Evolutionary conservation across 2,329 filamentous ascomycete genomes (phyloP).

Genomic region (Emmonsiellopsis sp.): DNA sequence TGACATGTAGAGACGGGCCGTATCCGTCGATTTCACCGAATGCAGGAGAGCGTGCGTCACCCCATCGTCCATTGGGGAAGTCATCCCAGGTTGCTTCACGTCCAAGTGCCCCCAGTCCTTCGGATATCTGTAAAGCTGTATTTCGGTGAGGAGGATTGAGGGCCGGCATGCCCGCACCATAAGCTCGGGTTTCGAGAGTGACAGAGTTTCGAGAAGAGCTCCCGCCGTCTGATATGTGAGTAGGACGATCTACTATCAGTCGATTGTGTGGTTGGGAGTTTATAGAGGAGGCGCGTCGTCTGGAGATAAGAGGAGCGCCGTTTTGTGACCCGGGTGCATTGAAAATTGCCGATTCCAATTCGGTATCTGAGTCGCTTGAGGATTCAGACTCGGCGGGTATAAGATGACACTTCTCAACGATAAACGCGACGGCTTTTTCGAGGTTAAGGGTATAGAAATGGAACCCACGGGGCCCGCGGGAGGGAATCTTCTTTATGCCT

Average conservation of each 20-base stretch:
- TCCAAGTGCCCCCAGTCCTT: slow-evolving; percentile 81
- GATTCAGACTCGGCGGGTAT: slow-evolving; percentile 50
- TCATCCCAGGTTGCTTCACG: slow-evolving; percentile 98
- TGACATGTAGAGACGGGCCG: slow-evolving; percentile 88
- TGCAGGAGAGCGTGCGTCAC: slow-evolving; percentile 82
- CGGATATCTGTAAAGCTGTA: slow-evolving; percentile 85
- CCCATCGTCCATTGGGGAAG: slow-evolving; percentile 92
- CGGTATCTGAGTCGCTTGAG: slow-evolving; percentile 36
- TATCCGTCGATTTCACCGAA: slow-evolving; percentile 98
- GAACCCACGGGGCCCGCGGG: slow-evolving; percentile 62
- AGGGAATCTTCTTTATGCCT: slow-evolving; percentile 59
- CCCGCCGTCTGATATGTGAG: slow-evolving; percentile 17
- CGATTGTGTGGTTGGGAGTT: slow-evolving; percentile 82
- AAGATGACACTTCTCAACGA: slow-evolving; percentile 74
- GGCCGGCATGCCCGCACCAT: slow-evolving; percentile 66
- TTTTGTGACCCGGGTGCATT: slow-evolving; percentile 17
- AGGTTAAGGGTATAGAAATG: slow-evolving; percentile 97
- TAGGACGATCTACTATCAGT: slow-evolving; percentile 63
- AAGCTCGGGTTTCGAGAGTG: slow-evolving; percentile 59
- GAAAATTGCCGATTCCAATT: slow-evolving; percentile 38
- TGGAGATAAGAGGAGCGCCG: slow-evolving; percentile 24
- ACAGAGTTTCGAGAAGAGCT: slow-evolving; percentile 27
- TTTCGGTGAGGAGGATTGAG: slow-evolving; percentile 62
- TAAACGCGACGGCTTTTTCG: slow-evolving; percentile 91
- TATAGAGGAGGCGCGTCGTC: slow-evolving; percentile 63